phyloP scores from a whole-genome alignment of 257 asterid species.

The Thymus mandschuricus region DNA sequence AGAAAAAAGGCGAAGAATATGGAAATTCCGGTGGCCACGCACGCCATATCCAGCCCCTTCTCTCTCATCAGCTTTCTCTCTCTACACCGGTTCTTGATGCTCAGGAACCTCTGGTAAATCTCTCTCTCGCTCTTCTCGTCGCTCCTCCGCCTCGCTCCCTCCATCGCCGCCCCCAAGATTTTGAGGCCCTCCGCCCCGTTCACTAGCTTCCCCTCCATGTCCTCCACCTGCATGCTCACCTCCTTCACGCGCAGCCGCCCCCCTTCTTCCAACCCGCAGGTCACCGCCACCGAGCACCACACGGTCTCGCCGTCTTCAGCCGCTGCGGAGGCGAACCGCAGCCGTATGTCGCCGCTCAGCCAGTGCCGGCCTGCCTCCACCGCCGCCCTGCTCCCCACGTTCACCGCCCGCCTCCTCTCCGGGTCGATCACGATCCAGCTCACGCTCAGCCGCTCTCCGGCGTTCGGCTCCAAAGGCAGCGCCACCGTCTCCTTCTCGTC shows the following conservation, averaged over 20 bases:
- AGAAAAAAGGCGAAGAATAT: constrained; percentile 46
- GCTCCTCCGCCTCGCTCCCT: constrained; percentile 45
- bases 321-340: constrained; percentile 49
- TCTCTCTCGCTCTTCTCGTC: constrained; percentile 42
- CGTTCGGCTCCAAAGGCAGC: constrained; percentile 38
- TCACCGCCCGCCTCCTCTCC: constrained; percentile 46
- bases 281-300: constrained; percentile 54
- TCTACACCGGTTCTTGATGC: constrained; percentile 40
- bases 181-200: constrained; percentile 57
- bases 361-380: constrained; percentile 62
- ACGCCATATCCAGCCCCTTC: constrained; percentile 50
- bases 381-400: constrained; percentile 53
- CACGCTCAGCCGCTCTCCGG: constrained; percentile 48
- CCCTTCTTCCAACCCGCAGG: constrained; percentile 55
- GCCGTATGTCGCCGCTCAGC: constrained; percentile 54
- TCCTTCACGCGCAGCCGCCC: constrained; percentile 64
- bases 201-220: constrained; percentile 52
- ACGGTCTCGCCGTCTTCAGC: constrained; percentile 34
- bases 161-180: constrained; percentile 52
- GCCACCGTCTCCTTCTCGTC: constrained; percentile 48
- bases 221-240: constrained; percentile 68
- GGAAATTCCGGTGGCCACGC: constrained; percentile 40
- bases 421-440: constrained; percentile 82
- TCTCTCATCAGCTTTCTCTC: constrained; percentile 50
- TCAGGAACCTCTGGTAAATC: constrained; percentile 44